Evolutionary conservation across 2,329 filamentous ascomycete species (phyloP).

Genomic region (Helotiales sp.): DNA sequence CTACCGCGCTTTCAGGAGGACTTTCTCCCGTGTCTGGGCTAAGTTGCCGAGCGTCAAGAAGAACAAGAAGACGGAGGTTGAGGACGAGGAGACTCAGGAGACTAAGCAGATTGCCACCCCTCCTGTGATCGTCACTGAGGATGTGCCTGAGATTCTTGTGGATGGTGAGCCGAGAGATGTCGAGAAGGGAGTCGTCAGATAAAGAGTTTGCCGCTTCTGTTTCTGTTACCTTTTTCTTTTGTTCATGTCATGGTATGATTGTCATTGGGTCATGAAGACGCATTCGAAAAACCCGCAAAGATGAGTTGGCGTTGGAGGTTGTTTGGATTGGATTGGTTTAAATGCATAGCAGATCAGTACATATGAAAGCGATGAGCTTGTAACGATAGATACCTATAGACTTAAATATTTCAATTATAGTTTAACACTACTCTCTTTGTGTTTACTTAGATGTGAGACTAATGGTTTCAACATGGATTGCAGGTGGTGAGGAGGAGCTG

Average conservation of each 20-base stretch:
- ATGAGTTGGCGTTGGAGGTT: neutral
- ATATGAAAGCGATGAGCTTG: neutral
- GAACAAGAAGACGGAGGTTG: constrained; percentile 2
- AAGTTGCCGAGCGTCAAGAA: constrained; percentile 10
- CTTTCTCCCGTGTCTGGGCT: constrained; percentile 7
- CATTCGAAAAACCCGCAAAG: neutral
- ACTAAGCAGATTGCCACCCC: neutral
- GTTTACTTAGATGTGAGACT: neutral
- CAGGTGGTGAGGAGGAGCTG: neutral
- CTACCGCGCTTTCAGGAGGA: constrained; percentile 8
- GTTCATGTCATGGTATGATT: neutral
- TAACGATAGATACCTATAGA: constrained; percentile 6
- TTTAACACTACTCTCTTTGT: neutral
- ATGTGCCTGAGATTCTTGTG: constrained; percentile 15
- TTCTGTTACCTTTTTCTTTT: neutral
- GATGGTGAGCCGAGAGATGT: constrained; percentile 14
- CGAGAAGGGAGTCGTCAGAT: constrained; percentile 10
- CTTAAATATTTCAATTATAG: neutral
- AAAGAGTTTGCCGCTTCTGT: neutral
- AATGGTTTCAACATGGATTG: neutral
- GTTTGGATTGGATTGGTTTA: neutral
- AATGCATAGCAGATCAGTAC: neutral
- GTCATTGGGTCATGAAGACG: neutral
- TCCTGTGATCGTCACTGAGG: constrained; percentile 13
- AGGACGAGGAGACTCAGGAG: neutral